A percentile compares a stretch with the other conserved stretches of the same genome.
These are phyloP conservation scores for Wickerhamiella qilinensis DNA, from an alignment of 805 yeast genomes.

Conservation along the genomic window DNA sequence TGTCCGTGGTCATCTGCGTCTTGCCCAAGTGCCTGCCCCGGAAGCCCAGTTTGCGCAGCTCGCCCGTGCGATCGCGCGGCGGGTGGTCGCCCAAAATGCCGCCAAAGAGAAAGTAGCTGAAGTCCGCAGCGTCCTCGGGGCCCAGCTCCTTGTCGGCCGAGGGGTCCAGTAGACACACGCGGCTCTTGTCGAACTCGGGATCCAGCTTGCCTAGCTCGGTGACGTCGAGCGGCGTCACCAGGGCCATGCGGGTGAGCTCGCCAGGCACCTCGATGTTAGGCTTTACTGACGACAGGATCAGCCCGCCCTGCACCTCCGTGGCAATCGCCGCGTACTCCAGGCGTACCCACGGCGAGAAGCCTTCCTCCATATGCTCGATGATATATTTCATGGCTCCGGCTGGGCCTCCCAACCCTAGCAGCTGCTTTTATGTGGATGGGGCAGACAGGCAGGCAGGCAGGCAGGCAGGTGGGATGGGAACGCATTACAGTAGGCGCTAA, in stretches of 20 bases:
- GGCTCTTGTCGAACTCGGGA: constrained; percentile 26
- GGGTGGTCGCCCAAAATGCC: constrained; percentile 87
- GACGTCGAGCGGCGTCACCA: constrained; percentile 68
- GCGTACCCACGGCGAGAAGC: constrained; percentile 90
- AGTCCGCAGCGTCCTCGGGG: constrained; percentile 49
- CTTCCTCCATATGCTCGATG: constrained; percentile 95
- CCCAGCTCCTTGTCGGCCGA: constrained; percentile 57
- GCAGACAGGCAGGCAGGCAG: too few species aligned
- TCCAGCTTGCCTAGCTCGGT: constrained; percentile 24
- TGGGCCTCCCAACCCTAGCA: too few species aligned
- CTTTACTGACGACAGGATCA: constrained; percentile 66
- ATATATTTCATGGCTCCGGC: constrained; percentile 59
- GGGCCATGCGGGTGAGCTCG: constrained; percentile 31
- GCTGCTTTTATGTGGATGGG: too few species aligned
- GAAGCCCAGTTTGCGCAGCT: constrained; percentile 72
- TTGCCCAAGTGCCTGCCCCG: constrained; percentile 75
- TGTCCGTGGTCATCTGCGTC: constrained; percentile 94
- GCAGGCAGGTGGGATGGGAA: too few species aligned
- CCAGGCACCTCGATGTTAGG: constrained; percentile 51
- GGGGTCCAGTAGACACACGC: constrained; percentile 81
- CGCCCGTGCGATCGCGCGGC: constrained; percentile 84
- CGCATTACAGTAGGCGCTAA: too few species aligned
- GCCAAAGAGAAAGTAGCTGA: constrained; percentile 87
- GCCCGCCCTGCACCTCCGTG: constrained; percentile 68
- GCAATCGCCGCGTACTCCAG: constrained; percentile 75